These are phyloP conservation scores for Toxoplasma gondii DNA, from an alignment of 169 alveolate genomes.

Conservation along the genomic window DNA sequence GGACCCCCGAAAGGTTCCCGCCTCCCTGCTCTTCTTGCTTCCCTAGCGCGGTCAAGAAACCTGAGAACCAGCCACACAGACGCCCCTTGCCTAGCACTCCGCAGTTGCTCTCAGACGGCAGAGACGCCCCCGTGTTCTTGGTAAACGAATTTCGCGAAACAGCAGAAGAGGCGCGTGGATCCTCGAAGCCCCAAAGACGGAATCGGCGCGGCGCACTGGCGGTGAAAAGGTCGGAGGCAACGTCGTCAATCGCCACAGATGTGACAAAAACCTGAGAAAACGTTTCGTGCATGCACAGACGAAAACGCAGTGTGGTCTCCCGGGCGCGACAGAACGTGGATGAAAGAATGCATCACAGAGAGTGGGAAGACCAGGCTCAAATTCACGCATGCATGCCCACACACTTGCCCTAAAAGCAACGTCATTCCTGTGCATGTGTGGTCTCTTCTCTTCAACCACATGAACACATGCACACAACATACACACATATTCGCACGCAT, in stretches of 20 bases:
- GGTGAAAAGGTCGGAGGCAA: conserved; percentile 15
- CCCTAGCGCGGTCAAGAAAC: background rate
- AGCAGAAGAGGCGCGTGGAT: background rate
- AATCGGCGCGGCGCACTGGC: conserved; percentile 53
- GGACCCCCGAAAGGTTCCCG: background rate
- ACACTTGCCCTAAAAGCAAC: background rate
- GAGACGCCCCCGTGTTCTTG: background rate
- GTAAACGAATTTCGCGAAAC: background rate
- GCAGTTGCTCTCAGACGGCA: background rate
- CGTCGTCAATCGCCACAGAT: conserved; percentile 49
- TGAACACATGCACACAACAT: too few relatives aligned
- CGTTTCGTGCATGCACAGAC: background rate
- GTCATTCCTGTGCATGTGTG: too few relatives aligned
- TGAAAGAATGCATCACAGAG: too few relatives aligned
- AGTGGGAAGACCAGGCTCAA: too few relatives aligned
- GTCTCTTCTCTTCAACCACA: too few relatives aligned
- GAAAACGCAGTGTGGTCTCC: too few relatives aligned
- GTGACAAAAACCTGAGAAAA: conserved; percentile 46
- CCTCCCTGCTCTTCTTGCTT: background rate
- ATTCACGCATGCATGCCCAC: background rate
- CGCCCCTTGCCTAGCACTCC: background rate
- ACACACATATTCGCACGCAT: too few relatives aligned
- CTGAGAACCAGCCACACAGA: conserved; percentile 8
- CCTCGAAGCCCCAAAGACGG: conserved; percentile 58
- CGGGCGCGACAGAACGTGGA: too few relatives aligned